Evolutionary conservation across 2,329 filamentous ascomycete genomes (phyloP).

Genomic region (Trichocomaceae sp.): DNA sequence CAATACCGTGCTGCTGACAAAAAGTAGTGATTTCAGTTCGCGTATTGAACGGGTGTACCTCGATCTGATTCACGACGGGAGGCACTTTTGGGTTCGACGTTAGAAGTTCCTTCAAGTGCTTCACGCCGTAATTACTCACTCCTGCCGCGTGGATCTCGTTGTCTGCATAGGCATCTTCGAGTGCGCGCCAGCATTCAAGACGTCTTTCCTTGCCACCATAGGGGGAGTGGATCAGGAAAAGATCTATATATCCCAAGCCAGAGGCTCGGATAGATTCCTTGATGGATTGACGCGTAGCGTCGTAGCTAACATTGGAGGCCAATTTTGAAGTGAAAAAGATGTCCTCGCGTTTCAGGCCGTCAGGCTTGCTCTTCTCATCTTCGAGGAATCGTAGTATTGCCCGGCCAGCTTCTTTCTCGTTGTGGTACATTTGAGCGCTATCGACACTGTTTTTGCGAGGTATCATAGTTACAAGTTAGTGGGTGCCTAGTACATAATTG

Average conservation of each 20-base stretch:
- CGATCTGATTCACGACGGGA: constrained; percentile 72
- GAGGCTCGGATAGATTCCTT: constrained; percentile 57
- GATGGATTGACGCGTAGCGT: constrained; percentile 61
- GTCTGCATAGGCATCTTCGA: constrained; percentile 67
- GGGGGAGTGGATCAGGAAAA: constrained; percentile 73
- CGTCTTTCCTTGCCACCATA: constrained; percentile 65
- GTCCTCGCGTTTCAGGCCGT: constrained; percentile 56
- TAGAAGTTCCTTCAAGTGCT: constrained; percentile 67
- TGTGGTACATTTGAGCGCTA: constrained; percentile 60
- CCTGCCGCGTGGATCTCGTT: constrained; percentile 66
- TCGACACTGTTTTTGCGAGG: constrained; percentile 36
- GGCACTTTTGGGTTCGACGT: constrained; percentile 53
- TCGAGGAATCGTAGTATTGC: constrained; percentile 56
- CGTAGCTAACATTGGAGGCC: constrained; percentile 59
- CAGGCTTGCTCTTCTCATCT: constrained; percentile 39
- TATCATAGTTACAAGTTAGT: not conserved
- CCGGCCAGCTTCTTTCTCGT: constrained; percentile 63
- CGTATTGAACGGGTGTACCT: constrained; percentile 78
- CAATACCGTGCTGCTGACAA: constrained; percentile 60
- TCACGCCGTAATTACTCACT: constrained; percentile 71
- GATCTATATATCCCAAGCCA: constrained; percentile 67
- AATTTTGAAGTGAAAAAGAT: constrained; percentile 79
- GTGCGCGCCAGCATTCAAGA: constrained; percentile 65
- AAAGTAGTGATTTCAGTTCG: constrained; percentile 59
- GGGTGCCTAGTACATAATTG: not conserved